Evolutionary conservation across 2,329 filamentous ascomycete genomes (phyloP).

Genomic region (Fusarium lateritium): DNA sequence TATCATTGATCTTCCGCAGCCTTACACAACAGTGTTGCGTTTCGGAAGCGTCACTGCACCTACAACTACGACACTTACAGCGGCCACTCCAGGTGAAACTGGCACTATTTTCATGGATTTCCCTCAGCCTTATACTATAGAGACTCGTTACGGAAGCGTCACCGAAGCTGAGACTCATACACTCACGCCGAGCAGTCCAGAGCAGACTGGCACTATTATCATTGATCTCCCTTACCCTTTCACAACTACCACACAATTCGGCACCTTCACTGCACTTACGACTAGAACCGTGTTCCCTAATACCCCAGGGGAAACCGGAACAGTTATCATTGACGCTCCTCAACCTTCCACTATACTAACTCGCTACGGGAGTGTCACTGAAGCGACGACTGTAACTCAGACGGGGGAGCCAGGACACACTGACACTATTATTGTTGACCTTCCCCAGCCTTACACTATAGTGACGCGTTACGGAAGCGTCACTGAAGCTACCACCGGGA

Average conservation of each 20-base stretch:
- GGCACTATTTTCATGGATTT: too few species aligned
- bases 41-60: too few species aligned
- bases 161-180: too few species aligned
- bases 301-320: conserved; percentile 8
- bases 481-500: background rate
- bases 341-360: conserved; percentile 5
- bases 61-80: too few species aligned
- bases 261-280: background rate
- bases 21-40: too few species aligned
- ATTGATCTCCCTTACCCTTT: conserved; percentile 12
- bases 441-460: conserved; percentile 2
- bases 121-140: too few species aligned
- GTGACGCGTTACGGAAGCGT: background rate
- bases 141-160: too few species aligned
- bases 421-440: conserved; percentile 3
- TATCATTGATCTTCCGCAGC: background rate
- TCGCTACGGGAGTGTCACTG: background rate
- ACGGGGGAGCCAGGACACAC: background rate
- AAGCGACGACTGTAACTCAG: background rate
- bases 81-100: too few species aligned
- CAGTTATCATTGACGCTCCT: conserved; percentile 5
- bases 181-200: background rate
- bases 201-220: conserved; percentile 7
- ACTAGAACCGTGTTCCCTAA: conserved; percentile 1
- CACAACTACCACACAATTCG: conserved; percentile 3